These are phyloP conservation scores for Candida endomychidarum DNA, from an alignment of 805 yeast species.

Conservation along the genomic window DNA sequence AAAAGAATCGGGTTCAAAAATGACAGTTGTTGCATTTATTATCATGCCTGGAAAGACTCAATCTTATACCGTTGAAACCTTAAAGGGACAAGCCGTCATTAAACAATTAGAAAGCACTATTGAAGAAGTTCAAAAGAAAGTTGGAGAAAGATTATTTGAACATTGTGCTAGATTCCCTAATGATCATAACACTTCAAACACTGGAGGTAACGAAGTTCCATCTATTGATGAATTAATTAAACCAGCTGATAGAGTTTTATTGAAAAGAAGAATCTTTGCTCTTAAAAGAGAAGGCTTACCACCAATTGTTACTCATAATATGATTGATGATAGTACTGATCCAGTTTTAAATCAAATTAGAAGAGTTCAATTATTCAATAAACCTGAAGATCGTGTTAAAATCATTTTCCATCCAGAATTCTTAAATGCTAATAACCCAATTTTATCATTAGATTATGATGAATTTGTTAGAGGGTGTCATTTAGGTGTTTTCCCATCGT, in stretches of 20 bases:
- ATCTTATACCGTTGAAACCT: constrained; percentile 93
- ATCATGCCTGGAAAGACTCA: constrained; percentile 97
- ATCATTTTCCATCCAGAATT: constrained; percentile 98
- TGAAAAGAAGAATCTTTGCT: constrained; percentile 91
- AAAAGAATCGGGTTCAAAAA: constrained; percentile 77
- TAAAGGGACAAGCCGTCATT: constrained; percentile 94
- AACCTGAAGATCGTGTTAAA: constrained; percentile 87
- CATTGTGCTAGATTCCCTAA: constrained; percentile 73
- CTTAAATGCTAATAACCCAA: constrained; percentile 90
- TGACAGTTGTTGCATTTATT: constrained; percentile 94
- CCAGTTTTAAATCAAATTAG: constrained; percentile 91
- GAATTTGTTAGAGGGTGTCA: constrained; percentile 98
- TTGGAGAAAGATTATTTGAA: constrained; percentile 86
- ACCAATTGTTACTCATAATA: constrained; percentile 95
- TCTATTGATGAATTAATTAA: constrained; percentile 80
- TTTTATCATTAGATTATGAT: constrained; percentile 89
- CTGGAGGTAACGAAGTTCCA: constrained; percentile 64
- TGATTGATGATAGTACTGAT: constrained; percentile 88
- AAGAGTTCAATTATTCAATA: constrained; percentile 86
- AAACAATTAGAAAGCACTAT: constrained; percentile 88
- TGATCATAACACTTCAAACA: constrained; percentile 39
- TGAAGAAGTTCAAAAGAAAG: constrained; percentile 78
- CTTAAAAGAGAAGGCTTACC: constrained; percentile 87
- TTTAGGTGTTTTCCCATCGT: constrained; percentile 96
- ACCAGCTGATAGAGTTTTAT: constrained; percentile 82